Conservation (phyloP, 2,329 filamentous ascomycete genomes). For the Colletotrichum graminicola region DNA sequence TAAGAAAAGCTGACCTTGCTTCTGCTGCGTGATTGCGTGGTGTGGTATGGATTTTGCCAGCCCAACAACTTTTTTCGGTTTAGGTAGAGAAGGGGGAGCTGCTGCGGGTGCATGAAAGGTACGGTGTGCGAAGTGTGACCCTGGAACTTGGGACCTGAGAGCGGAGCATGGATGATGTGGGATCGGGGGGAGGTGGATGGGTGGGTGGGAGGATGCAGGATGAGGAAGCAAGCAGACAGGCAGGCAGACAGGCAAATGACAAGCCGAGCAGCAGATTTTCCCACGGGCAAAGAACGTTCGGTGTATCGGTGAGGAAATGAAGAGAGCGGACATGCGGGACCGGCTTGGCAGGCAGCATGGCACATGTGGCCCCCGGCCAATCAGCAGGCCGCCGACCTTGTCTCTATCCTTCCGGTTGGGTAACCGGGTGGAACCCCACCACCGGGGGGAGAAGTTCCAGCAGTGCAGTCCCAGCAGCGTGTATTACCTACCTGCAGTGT, state of each 20-base stretch:
- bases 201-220: background rate
- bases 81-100: slow-evolving; percentile 27
- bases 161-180: slow-evolving; percentile 24
- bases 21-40: slow-evolving; percentile 6
- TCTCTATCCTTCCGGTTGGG: slow-evolving; percentile 40
- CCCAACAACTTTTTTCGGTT: slow-evolving; percentile 34
- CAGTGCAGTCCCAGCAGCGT: background rate
- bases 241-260: background rate
- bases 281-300: slow-evolving; percentile 31
- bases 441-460: slow-evolving; percentile 10
- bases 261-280: slow-evolving; percentile 35
- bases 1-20: slow-evolving; percentile 38
- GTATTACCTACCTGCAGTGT: background rate
- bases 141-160: slow-evolving; percentile 22
- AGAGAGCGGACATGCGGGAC: slow-evolving; percentile 37
- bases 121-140: slow-evolving; percentile 24
- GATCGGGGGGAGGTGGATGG: background rate
- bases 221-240: background rate
- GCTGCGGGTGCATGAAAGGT: slow-evolving; percentile 20
- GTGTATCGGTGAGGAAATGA: slow-evolving; percentile 41
- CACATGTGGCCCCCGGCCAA: slow-evolving; percentile 27
- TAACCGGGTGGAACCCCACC: slow-evolving; percentile 31
- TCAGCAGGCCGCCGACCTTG: slow-evolving; percentile 22
- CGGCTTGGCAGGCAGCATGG: slow-evolving; percentile 36
- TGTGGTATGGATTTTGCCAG: slow-evolving; percentile 22